phyloP scores from a whole-genome alignment of 352 stramenopile species.

The Aphanomyces stellatus region DNA sequence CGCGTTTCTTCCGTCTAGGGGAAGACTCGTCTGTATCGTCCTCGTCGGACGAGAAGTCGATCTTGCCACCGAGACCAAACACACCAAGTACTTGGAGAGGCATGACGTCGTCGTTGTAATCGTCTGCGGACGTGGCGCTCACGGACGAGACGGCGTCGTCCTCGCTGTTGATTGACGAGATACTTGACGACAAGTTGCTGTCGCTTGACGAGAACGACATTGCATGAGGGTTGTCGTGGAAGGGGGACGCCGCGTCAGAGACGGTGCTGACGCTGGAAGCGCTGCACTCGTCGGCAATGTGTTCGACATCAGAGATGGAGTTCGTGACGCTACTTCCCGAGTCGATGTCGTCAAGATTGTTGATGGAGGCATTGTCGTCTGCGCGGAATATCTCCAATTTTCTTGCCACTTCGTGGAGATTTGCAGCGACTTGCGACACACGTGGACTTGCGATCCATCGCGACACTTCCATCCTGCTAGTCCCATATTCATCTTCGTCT shows the following conservation, averaged over 20 bases:
- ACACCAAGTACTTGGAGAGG: too few relatives aligned
- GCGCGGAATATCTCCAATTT: not conserved
- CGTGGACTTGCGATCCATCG: not conserved
- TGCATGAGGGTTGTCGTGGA: too few relatives aligned
- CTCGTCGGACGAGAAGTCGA: not conserved
- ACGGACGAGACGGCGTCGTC: not conserved
- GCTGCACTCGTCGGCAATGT: too few relatives aligned
- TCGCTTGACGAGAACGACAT: not conserved
- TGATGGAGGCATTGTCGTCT: not conserved
- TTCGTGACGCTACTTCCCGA: too few relatives aligned
- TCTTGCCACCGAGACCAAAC: not conserved
- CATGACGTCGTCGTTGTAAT: not conserved
- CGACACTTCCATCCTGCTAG: not conserved
- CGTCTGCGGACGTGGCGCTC: not conserved
- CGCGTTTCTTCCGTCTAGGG: not conserved
- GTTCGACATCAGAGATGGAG: too few relatives aligned
- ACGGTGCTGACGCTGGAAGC: too few relatives aligned
- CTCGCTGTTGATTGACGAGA: not conserved
- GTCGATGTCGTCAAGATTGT: too few relatives aligned
- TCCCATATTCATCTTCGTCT: not conserved
- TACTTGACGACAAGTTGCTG: not conserved
- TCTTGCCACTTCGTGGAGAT: not conserved
- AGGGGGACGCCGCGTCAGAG: too few relatives aligned
- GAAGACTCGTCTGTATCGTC: not conserved
- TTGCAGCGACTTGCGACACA: not conserved